Evolutionary conservation across 345 rosid species (phyloP).

Genomic region (Gossypium turneri): DNA sequence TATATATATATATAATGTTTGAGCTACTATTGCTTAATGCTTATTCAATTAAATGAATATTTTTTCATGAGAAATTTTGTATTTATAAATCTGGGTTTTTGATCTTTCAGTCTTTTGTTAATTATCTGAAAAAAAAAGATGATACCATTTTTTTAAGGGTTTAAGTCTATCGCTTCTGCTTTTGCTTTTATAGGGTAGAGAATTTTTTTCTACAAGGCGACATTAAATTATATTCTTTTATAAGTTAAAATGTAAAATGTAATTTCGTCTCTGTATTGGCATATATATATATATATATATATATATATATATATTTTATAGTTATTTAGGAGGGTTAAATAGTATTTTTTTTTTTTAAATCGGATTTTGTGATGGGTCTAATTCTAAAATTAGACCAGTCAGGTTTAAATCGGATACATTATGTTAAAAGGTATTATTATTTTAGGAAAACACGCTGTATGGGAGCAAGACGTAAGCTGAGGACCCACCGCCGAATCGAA

Average conservation of each 20-base stretch:
- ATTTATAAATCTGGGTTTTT: neutral
- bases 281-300: too few relatives aligned
- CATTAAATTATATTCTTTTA: too few relatives aligned
- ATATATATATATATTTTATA: too few relatives aligned
- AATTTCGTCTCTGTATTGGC: too few relatives aligned
- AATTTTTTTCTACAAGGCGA: too few relatives aligned
- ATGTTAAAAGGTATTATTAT: neutral
- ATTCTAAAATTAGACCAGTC: too few relatives aligned
- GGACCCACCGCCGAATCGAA: neutral
- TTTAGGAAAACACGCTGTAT: neutral
- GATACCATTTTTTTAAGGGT: neutral
- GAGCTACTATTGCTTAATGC: neutral
- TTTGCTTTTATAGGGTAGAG: neutral
- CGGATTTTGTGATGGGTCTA: too few relatives aligned
- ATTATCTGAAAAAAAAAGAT: too few relatives aligned
- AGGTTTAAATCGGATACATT: too few relatives aligned
- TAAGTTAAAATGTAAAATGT: too few relatives aligned
- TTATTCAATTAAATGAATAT: neutral
- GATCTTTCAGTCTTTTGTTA: neutral
- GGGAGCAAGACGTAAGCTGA: neutral
- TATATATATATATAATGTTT: neutral
- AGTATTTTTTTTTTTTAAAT: too few relatives aligned
- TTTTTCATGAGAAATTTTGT: neutral
- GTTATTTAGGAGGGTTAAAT: too few relatives aligned
- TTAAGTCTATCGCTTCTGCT: neutral